phyloP scores from a whole-genome alignment of 1,139 yeast species.

The Yamadazyma triangularis region DNA sequence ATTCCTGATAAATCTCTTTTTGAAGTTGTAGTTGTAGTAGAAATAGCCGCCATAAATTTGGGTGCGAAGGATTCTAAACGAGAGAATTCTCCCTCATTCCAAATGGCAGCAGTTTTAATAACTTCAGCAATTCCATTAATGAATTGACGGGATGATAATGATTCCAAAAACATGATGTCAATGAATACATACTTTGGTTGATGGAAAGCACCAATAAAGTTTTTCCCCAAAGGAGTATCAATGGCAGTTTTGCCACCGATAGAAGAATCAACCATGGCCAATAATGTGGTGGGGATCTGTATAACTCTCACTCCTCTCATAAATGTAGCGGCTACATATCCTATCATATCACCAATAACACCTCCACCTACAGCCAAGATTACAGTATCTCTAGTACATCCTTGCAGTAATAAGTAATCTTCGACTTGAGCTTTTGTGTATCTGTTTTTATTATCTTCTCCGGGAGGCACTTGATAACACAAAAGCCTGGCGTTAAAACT shows the following conservation, averaged over 20 bases:
- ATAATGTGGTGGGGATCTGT: constrained; percentile 89
- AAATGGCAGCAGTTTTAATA: constrained; percentile 95
- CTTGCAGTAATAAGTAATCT: constrained; percentile 77
- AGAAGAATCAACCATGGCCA: constrained; percentile 97
- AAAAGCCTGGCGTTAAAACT: constrained; percentile 60
- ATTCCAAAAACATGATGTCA: constrained; percentile 81
- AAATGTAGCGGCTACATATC: constrained; percentile 96
- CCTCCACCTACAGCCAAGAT: constrained; percentile 98
- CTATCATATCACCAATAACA: constrained; percentile 98
- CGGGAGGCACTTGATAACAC: constrained; percentile 79
- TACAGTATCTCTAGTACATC: constrained; percentile 95
- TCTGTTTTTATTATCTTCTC: constrained; percentile 87
- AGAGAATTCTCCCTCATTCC: constrained; percentile 86
- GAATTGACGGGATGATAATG: constrained; percentile 89
- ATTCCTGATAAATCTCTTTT: constrained; percentile 59
- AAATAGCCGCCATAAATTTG: constrained; percentile 59
- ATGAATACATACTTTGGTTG: constrained; percentile 89
- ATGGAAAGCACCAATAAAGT: constrained; percentile 96
- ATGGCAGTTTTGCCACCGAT: constrained; percentile 99
- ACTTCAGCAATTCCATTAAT: constrained; percentile 99
- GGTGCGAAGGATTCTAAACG: constrained; percentile 77
- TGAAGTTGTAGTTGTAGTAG: constrained; percentile 32
- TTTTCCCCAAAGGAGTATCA: constrained; percentile 96
- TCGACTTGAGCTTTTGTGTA: constrained; percentile 91
- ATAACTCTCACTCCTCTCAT: constrained; percentile 97